Base-by-base conservation (phyloP, 1,284 basidiomycete species). In the Cryptococcus sp. region DNA sequence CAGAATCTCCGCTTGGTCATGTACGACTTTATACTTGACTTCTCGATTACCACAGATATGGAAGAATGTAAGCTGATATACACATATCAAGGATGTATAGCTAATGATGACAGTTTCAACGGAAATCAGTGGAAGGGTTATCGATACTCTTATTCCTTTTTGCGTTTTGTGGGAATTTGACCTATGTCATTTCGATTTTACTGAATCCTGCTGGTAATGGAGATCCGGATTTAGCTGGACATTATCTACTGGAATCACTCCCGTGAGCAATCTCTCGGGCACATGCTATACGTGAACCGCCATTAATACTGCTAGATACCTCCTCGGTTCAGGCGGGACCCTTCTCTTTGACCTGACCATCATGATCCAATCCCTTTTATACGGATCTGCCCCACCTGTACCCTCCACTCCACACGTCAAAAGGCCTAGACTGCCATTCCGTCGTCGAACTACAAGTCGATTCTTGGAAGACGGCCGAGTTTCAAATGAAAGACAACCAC, bases 31-130 rank as follows among this genome's bases (percentile, higher is more conserved):
- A 23, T 97, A 97, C 75, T 78, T 97, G 32, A 95, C 92, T 4
- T 90, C 88, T 3, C 84, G 93, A 50, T 78, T 96, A 66, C 93
- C 93, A 33, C 93, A 96, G 74, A 95, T 97, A 61, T 96, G 92
- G 92, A 94, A 93, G 77, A 96, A 96, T 67, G 91, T 94, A 71
- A 76, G 90, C 84, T 55, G 52, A 14, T 33, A 6, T 31, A 31
- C 43, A 30, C 34, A 5, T 54, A 13, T 23, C 4, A 44, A 38
- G 46, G 15, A 50, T 46, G 41, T 36, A 23, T 14, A 2, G 35
- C 34, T 23, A 11, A 32, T 37, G 30, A 45, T 36, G 3, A 33
- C 65, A 95, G 91, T 96, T 85, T 72, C 84, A 83, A 53, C 84
- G 93, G 58, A 90, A 92, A 78, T 95, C 91, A 15, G 89, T 94